A percentile compares a stretch with the other conserved stretches of the same genome.
Conservation (phyloP, 148 eudicot species). For the Linanthus parryae region DNA sequence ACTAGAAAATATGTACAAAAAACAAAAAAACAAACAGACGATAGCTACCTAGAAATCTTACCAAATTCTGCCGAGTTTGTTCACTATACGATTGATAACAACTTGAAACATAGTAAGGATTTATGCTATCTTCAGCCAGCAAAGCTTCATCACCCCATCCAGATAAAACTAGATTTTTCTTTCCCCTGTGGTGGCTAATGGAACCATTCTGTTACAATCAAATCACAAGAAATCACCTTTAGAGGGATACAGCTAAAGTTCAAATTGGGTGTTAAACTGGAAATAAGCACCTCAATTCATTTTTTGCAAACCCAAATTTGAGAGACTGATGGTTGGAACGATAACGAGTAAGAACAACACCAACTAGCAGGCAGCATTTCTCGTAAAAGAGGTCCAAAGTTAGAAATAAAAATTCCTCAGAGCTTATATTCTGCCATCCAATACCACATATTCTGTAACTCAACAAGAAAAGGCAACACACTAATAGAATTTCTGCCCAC, state of each 20-base stretch:
- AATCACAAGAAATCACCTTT: conserved; percentile 5
- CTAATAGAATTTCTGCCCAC: no score
- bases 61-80: conserved; percentile 82
- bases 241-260: conserved; percentile 1
- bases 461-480: no score
- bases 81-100: conserved; percentile 67
- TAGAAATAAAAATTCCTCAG: no score
- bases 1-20: not conserved
- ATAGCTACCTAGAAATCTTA: conserved; percentile 27
- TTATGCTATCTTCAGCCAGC: conserved; percentile 59
- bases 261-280: not conserved
- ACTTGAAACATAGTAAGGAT: conserved; percentile 57
- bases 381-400: no score
- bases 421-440: no score
- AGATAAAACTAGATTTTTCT: conserved; percentile 79
- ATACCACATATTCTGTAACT: no score
- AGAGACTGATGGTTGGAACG: no score
- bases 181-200: conserved; percentile 75
- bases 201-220: conserved; percentile 46
- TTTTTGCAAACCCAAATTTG: no score
- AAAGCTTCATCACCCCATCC: conserved; percentile 82
- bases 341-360: no score
- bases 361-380: no score
- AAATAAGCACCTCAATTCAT: no score
- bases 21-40: conserved; percentile 4